These are phyloP conservation scores for Streptanthus diversifolius DNA, from an alignment of 345 rosid genomes.

Conservation along the genomic window DNA sequence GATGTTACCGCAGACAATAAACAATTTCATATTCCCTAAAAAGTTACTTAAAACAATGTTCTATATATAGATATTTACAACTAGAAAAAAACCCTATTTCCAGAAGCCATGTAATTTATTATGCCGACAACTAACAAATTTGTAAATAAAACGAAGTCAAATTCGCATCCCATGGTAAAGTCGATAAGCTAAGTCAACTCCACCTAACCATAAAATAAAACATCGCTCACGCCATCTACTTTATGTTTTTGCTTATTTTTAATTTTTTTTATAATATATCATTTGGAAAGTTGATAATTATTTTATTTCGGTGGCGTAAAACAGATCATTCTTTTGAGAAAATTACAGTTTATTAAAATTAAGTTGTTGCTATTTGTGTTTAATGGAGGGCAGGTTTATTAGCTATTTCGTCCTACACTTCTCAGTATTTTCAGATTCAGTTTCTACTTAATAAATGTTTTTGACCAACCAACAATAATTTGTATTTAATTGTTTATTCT, in stretches of 20 bases:
- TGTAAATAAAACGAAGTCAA: constrained; percentile 13
- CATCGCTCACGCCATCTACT: background rate
- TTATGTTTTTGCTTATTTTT: background rate
- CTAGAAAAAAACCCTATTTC: background rate
- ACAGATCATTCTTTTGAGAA: constrained; percentile 6
- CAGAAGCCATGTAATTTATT: constrained; percentile 7
- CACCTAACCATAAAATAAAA: constrained; percentile 19
- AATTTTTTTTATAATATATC: background rate
- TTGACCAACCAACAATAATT: constrained; percentile 18
- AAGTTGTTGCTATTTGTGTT: constrained; percentile 8
- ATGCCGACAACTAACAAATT: constrained; percentile 19
- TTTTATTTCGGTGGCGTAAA: constrained; percentile 23
- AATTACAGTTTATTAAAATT: constrained; percentile 9
- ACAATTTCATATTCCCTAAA: background rate
- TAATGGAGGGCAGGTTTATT: constrained; percentile 24
- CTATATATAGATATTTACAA: background rate
- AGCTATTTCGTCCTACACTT: constrained; percentile 1
- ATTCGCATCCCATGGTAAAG: constrained; percentile 8
- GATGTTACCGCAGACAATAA: background rate
- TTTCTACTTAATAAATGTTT: background rate
- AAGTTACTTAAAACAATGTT: background rate
- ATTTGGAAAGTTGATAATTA: background rate
- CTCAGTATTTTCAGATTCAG: constrained; percentile 10
- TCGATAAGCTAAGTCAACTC: constrained; percentile 25
- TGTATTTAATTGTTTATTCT: constrained; percentile 12